phyloP scores from a whole-genome alignment of 371 early-diverging fungal species.

The Apophysomyces sp. region DNA sequence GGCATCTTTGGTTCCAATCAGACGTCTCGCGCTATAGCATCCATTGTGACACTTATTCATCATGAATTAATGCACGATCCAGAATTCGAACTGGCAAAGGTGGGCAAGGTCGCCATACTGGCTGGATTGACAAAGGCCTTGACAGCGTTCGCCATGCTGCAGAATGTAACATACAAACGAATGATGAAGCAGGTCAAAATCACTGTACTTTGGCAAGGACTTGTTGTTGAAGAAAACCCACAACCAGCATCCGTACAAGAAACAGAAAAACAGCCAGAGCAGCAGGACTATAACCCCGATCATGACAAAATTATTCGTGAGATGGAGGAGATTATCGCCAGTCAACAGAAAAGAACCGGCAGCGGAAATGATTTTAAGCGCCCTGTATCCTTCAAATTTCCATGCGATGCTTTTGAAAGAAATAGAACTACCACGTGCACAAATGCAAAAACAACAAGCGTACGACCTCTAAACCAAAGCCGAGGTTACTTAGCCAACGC shows the following conservation, averaged over 20 bases:
- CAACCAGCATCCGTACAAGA: constrained; percentile 9
- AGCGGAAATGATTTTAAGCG: background rate
- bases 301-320: constrained; percentile 37
- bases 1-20: constrained; percentile 91
- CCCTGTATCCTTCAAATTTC: background rate
- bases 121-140: constrained; percentile 79
- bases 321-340: constrained; percentile 23
- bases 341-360: background rate
- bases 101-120: constrained; percentile 70
- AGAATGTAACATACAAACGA: constrained; percentile 72
- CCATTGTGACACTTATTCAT: constrained; percentile 75
- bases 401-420: background rate
- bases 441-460: too few species aligned
- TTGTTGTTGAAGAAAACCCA: constrained; percentile 45
- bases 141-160: constrained; percentile 83
- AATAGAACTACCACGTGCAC: background rate
- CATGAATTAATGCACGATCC: constrained; percentile 76
- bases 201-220: constrained; percentile 54
- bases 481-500: too few species aligned
- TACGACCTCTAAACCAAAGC: too few species aligned
- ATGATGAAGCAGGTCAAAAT: constrained; percentile 47
- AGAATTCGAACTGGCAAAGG: constrained; percentile 60
- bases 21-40: constrained; percentile 84
- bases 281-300: background rate
- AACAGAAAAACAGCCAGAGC: background rate